Base-by-base conservation (phyloP, 108 stramenopile species). In the Pseudonitzschia delicatissima region DNA sequence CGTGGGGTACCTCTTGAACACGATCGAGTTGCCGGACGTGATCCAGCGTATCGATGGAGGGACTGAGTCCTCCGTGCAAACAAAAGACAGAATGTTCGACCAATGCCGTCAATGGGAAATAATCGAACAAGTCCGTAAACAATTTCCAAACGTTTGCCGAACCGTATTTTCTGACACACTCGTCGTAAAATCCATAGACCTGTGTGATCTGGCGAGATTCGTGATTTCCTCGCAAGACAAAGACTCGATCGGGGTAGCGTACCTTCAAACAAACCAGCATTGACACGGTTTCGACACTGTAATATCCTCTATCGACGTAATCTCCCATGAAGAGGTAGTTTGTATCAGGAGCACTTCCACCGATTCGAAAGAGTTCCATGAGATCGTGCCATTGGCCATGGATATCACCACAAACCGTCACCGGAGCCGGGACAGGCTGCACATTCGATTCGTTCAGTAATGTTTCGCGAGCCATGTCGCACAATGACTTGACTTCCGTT, bases 251-350 rank as follows among this genome's bases (percentile, higher is more conserved):
- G 6, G 94, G 96, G 79, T 90, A 97, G 31, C 97, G 82, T 26
- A 98, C 96, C 67, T 99, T 99, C 53, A 98, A 86, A 64, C 88
- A 90, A 2, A 98, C 92, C 18, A 99, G 74, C 70, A 98, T 66
- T 31, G 92, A 91, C 39, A 97, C 97, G 1, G 95, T 95, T 77
- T 99, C 98, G 36, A 99, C 93, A 36, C 92, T 94, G 75, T 97
- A 99, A 67, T 97, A 99, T 1, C 98, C 98, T 52, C 98, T 78
- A 74, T 99, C 98, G 40, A 99, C 93, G 67, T 98, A 99, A 75
- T 99, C 99, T 12, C 99, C 99, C 95, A 98, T 96, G 76, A 99
- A 99, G 36, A 99, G 71, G 76, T 98, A 99, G 72, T 99, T 99
- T 5, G 97, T 98, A 68, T 96, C 94, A 7, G 97, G 97, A 8